A percentile compares a stretch with the other conserved stretches of the same genome.
Conservation (phyloP, 1,284 basidiomycete species). For the Trichosporon ovoides region DNA sequence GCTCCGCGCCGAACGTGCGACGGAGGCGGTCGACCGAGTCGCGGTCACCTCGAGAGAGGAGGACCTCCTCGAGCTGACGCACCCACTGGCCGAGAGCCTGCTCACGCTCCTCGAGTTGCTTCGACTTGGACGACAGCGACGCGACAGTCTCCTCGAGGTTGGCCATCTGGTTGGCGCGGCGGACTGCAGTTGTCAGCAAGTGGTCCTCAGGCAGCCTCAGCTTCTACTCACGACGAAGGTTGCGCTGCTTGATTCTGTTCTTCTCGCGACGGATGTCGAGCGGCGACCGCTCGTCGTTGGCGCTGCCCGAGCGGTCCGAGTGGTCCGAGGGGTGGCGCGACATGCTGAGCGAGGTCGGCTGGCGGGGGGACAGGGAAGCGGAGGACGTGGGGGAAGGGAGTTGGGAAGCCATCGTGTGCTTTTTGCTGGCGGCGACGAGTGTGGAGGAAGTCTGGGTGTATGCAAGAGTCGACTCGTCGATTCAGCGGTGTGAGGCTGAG, state of each 20-base stretch:
- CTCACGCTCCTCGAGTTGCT: constrained; percentile 23
- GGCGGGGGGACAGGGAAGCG: constrained; percentile 15
- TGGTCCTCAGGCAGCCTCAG: background rate
- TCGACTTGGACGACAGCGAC: constrained; percentile 18
- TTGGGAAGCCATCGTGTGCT: constrained; percentile 12
- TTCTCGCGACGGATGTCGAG: constrained; percentile 34
- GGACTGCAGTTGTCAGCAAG: constrained; percentile 24
- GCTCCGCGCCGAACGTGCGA: constrained; percentile 23
- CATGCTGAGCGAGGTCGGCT: constrained; percentile 8
- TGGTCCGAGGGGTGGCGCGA: constrained; percentile 2
- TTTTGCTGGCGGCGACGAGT: background rate
- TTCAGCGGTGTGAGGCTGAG: background rate
- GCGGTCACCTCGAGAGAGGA: constrained; percentile 30
- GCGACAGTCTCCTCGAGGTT: constrained; percentile 31
- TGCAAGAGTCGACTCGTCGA: background rate
- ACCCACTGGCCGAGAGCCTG: constrained; percentile 28
- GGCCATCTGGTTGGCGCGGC: constrained; percentile 40
- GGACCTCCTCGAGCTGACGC: constrained; percentile 32
- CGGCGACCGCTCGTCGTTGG: constrained; percentile 12
- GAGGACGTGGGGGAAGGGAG: constrained; percentile 18
- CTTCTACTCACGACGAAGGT: constrained; percentile 31
- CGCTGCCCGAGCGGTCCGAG: background rate
- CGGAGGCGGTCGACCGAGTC: constrained; percentile 30
- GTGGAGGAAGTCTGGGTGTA: background rate
- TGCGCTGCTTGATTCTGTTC: constrained; percentile 40